phyloP scores from a whole-genome alignment of 352 stramenopile species.

The Globisporangium canariense region DNA sequence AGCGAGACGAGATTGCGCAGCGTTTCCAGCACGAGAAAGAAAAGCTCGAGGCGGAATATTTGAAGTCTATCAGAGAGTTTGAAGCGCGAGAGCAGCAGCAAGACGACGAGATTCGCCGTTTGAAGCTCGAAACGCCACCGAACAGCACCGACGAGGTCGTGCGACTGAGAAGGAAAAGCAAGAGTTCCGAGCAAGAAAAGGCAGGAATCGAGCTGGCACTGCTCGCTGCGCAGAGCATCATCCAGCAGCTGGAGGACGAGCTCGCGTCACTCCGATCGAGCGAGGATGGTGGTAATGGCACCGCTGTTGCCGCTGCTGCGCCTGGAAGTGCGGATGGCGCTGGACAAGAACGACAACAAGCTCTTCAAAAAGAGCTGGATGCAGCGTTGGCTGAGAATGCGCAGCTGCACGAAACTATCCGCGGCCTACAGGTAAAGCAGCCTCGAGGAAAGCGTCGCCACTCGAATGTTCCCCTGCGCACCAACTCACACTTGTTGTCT shows the following conservation, averaged over 20 bases:
- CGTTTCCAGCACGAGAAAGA: conserved; percentile 16
- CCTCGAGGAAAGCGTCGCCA: conserved; percentile 27
- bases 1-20: conserved; percentile 14
- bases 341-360: conserved; percentile 17
- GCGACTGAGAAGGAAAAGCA: conserved; percentile 16
- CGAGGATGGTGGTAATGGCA: not conserved
- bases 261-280: conserved; percentile 12
- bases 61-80: conserved; percentile 9
- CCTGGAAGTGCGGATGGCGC: not conserved
- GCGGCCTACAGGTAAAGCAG: conserved; percentile 62
- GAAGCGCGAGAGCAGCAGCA: conserved; percentile 19
- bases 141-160: conserved; percentile 14
- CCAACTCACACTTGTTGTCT: conserved; percentile 23
- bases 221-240: conserved; percentile 29
- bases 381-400: conserved; percentile 52
- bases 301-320: conserved; percentile 6
- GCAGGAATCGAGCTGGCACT: conserved; percentile 27
- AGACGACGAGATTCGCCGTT: conserved; percentile 21
- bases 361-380: conserved; percentile 46
- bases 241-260: conserved; percentile 42
- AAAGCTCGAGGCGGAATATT: conserved; percentile 26
- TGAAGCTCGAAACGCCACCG: conserved; percentile 20
- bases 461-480: conserved; percentile 31
- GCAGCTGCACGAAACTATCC: conserved; percentile 58
- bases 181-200: conserved; percentile 28